These are phyloP conservation scores for Colletotrichum godetiae DNA, from an alignment of 2,329 filamentous ascomycete species.

Conservation along the genomic window DNA sequence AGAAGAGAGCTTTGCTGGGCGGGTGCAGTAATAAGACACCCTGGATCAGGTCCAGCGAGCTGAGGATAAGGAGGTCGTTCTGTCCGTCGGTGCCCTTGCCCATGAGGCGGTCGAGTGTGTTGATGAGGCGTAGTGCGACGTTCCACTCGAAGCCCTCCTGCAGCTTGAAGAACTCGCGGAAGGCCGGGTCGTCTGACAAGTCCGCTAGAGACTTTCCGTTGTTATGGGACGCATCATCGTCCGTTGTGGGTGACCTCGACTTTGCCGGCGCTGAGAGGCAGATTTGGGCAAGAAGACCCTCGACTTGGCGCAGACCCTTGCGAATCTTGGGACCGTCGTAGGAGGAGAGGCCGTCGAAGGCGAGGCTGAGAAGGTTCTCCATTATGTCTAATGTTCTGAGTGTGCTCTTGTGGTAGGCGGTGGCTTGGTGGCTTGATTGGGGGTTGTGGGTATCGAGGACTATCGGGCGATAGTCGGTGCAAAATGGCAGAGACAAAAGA, in stretches of 20 bases:
- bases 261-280: constrained; percentile 72
- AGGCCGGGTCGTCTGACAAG: constrained; percentile 85
- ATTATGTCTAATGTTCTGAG: constrained; percentile 61
- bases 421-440: constrained; percentile 28
- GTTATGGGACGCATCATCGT: constrained; percentile 36
- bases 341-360: constrained; percentile 96
- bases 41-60: constrained; percentile 88
- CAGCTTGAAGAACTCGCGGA: constrained; percentile 94
- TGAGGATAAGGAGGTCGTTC: constrained; percentile 89
- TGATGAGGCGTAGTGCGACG: constrained; percentile 86
- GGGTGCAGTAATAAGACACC: constrained; percentile 90
- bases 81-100: constrained; percentile 84
- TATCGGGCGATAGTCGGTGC: no score
- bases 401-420: constrained; percentile 9
- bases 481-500: constrained; percentile 25
- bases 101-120: constrained; percentile 86
- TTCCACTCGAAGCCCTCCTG: constrained; percentile 99
- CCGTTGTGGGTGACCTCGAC: constrained; percentile 35
- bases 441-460: not conserved
- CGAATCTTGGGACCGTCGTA: constrained; percentile 90
- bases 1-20: constrained; percentile 87
- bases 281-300: constrained; percentile 93
- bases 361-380: constrained; percentile 91
- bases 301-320: constrained; percentile 93
- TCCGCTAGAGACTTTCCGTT: constrained; percentile 73